phyloP scores from a whole-genome alignment of 192 early-diverging fungal species.

The Irineochytrium annulatum region DNA sequence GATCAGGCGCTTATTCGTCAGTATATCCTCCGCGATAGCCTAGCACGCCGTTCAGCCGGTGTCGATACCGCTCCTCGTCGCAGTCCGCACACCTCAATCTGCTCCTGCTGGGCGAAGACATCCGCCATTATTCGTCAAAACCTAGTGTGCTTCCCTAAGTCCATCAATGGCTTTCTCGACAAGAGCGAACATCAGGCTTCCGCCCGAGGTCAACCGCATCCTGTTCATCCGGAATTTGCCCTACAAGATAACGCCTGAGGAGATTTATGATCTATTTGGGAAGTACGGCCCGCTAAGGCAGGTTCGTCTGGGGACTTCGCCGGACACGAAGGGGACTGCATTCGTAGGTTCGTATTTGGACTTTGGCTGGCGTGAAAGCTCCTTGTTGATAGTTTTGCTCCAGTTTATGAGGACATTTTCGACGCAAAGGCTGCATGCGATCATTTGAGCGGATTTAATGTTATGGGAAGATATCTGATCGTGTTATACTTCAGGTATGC shows the following conservation, averaged over 20 bases:
- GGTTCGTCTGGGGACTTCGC: conserved; percentile 79
- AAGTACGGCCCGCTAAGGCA: conserved; percentile 93
- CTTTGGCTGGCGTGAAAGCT: background rate
- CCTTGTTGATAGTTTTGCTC: background rate
- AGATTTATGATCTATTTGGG: conserved; percentile 98
- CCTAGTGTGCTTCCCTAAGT: background rate
- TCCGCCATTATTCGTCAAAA: background rate
- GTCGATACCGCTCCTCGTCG: background rate
- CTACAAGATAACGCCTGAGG: conserved; percentile 93
- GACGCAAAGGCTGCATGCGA: conserved; percentile 97
- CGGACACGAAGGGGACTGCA: conserved; percentile 89
- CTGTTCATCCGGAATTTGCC: conserved; percentile 93
- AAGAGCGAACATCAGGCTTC: conserved; percentile 54
- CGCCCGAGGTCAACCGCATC: conserved; percentile 92
- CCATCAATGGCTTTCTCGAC: conserved; percentile 24
- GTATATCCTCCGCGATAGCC: conserved; percentile 37
- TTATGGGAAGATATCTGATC: conserved; percentile 85
- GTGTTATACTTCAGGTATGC: conserved; percentile 95
- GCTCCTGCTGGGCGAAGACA: conserved; percentile 5
- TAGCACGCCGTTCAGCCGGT: conserved; percentile 1
- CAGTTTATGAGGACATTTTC: conserved; percentile 94
- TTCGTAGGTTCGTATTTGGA: conserved; percentile 63
- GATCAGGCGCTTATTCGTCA: conserved; percentile 30
- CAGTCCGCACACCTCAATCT: conserved; percentile 3
- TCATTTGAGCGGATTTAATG: conserved; percentile 93